Conservation (phyloP, 768 basidiomycete species). For the Calocybe cyanea region DNA sequence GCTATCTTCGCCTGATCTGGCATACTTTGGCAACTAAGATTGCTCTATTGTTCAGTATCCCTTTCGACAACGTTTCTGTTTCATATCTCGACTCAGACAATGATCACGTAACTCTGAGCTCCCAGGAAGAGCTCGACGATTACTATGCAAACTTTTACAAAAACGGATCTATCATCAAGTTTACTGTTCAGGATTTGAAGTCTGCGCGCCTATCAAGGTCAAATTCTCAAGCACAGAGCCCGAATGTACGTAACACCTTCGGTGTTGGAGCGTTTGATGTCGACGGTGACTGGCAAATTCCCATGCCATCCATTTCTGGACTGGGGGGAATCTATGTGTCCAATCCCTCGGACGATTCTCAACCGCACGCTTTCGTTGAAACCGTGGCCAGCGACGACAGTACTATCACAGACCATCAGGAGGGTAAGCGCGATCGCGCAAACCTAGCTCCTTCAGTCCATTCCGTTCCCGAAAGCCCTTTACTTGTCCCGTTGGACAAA, state of each 20-base stretch:
- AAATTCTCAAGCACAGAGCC: constrained; percentile 20
- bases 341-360: constrained; percentile 24
- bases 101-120: constrained; percentile 74
- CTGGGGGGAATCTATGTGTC: constrained; percentile 38
- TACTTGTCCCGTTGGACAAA: constrained; percentile 32
- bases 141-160: constrained; percentile 45
- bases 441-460: constrained; percentile 27
- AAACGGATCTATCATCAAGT: constrained; percentile 42
- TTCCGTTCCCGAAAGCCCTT: constrained; percentile 15
- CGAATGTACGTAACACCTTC: constrained; percentile 55
- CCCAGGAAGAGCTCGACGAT: constrained; percentile 75
- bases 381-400: constrained; percentile 37
- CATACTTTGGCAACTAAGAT: constrained; percentile 35
- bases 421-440: constrained; percentile 22
- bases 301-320: constrained; percentile 28
- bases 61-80: constrained; percentile 55
- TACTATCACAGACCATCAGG: constrained; percentile 22
- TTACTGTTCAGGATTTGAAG: constrained; percentile 61
- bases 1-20: constrained; percentile 63
- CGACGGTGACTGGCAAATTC: constrained; percentile 68
- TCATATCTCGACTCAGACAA: constrained; percentile 71
- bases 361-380: constrained; percentile 66
- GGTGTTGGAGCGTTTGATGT: constrained; percentile 44
- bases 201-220: constrained; percentile 28
- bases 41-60: constrained; percentile 47